phyloP scores from a whole-genome alignment of 2,329 filamentous ascomycete species.

The Fusarium cyanostomum region DNA sequence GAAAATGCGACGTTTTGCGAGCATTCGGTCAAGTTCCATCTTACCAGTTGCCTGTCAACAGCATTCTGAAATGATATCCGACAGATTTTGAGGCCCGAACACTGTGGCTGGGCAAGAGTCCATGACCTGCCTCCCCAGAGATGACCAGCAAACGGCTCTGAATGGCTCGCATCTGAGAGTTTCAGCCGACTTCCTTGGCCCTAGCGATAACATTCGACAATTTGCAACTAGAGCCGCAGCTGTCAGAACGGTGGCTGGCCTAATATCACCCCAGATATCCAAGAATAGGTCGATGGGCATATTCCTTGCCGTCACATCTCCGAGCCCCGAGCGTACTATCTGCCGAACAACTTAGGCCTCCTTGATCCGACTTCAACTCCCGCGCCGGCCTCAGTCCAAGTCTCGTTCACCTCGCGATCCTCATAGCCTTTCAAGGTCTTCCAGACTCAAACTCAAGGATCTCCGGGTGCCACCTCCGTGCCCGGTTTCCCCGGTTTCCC shows the following conservation, averaged over 20 bases:
- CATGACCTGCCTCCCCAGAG: not conserved
- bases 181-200: conserved; percentile 8
- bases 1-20: conserved; percentile 3
- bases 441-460: conserved; percentile 4
- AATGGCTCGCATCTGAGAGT: conserved; percentile 8
- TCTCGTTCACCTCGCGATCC: not conserved
- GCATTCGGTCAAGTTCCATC: conserved; percentile 33
- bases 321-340: conserved; percentile 18
- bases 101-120: conserved; percentile 8
- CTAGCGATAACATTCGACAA: not conserved
- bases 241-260: not conserved
- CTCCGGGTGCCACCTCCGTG: conserved; percentile 1
- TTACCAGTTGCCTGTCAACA: conserved; percentile 13
- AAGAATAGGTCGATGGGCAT: not conserved
- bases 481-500: conserved; percentile 13
- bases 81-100: conserved; percentile 3
- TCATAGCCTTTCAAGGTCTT: not conserved
- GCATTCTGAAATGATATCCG: not conserved
- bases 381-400: conserved; percentile 6
- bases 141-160: not conserved
- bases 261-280: not conserved
- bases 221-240: conserved; percentile 16
- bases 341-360: conserved; percentile 10
- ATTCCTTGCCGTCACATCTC: conserved; percentile 11
- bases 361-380: conserved; percentile 13